Percentiles rank a stretch among this genome's conserved stretches.
phyloP scores from a whole-genome alignment of 2,329 filamentous ascomycete species.

The Penicillium sp. region DNA sequence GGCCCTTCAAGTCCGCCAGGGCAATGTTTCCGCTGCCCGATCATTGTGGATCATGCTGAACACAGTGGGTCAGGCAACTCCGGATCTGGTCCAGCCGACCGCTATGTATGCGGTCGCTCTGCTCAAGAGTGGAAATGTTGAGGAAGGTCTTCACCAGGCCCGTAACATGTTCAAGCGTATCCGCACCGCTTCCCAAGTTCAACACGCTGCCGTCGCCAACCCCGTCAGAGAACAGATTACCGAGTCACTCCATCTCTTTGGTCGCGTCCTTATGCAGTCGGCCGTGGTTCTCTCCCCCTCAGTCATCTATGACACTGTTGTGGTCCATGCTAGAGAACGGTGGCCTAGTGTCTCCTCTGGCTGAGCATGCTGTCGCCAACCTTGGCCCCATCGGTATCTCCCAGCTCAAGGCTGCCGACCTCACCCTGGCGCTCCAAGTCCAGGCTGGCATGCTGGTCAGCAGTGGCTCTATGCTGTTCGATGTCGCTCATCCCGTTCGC shows the following conservation, averaged over 20 bases:
- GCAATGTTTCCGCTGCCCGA: conserved; percentile 72
- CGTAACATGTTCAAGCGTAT: conserved; percentile 86
- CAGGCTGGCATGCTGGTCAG: conserved; percentile 52
- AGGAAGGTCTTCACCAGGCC: conserved; percentile 75
- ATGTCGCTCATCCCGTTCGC: conserved; percentile 58
- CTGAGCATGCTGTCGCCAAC: conserved; percentile 59
- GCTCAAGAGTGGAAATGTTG: conserved; percentile 78
- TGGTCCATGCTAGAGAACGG: conserved; percentile 66
- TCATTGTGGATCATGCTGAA: conserved; percentile 77
- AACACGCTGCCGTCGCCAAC: conserved; percentile 49
- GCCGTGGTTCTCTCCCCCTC: conserved; percentile 51
- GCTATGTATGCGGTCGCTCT: conserved; percentile 88
- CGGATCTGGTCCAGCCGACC: conserved; percentile 77
- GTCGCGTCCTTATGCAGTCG: conserved; percentile 55
- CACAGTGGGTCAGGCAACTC: conserved; percentile 54
- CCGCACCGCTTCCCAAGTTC: conserved; percentile 51
- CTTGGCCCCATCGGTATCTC: conserved; percentile 60
- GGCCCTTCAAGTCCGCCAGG: conserved; percentile 79
- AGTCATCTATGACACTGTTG: conserved; percentile 58
- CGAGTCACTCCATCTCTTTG: conserved; percentile 73
- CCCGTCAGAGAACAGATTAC: conserved; percentile 73
- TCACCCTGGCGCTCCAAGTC: conserved; percentile 61
- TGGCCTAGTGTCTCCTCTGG: conserved; percentile 58
- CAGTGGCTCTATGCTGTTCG: conserved; percentile 42
- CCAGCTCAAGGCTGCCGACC: conserved; percentile 50